phyloP scores from a whole-genome alignment of 179 eudicot species.

The Corrigiola litoralis region DNA sequence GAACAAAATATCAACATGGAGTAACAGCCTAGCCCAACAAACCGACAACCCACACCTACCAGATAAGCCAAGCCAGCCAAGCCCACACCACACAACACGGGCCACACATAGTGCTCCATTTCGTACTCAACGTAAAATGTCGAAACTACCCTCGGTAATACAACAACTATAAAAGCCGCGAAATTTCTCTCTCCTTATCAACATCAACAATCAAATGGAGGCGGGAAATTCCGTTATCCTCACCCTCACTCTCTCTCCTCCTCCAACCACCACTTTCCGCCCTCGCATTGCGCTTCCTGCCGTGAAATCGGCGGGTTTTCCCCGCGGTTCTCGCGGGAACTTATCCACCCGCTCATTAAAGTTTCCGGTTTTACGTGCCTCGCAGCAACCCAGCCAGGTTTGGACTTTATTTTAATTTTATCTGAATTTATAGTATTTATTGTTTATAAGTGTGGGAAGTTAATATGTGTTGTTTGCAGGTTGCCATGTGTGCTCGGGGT shows the following conservation, averaged over 20 bases:
- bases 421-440: not conserved
- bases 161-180: too few species aligned
- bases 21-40: too few species aligned
- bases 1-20: too few species aligned
- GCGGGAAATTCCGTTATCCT: slow-evolving; percentile 41
- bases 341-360: slow-evolving; percentile 1
- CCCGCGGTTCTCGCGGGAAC: slow-evolving; percentile 7
- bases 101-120: too few species aligned
- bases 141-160: slow-evolving; percentile 9
- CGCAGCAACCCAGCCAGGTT: slow-evolving; percentile 25
- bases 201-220: slow-evolving; percentile 23
- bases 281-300: not conserved
- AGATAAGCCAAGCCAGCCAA: too few species aligned
- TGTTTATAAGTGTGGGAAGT: too few species aligned
- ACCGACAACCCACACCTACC: too few species aligned
- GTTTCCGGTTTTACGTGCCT: slow-evolving; percentile 10
- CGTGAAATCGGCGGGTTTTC: not conserved
- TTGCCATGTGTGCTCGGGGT: too few species aligned
- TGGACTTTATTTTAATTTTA: not conserved
- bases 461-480: too few species aligned
- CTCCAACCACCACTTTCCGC: not conserved
- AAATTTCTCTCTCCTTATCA: slow-evolving; percentile 15
- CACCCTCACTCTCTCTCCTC: slow-evolving; percentile 13
- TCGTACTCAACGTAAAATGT: not conserved
- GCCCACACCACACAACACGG: too few species aligned